These are phyloP conservation scores for Aspergillus olivimuriae DNA, from an alignment of 495 filamentous ascomycete species.

Conservation along the genomic window DNA sequence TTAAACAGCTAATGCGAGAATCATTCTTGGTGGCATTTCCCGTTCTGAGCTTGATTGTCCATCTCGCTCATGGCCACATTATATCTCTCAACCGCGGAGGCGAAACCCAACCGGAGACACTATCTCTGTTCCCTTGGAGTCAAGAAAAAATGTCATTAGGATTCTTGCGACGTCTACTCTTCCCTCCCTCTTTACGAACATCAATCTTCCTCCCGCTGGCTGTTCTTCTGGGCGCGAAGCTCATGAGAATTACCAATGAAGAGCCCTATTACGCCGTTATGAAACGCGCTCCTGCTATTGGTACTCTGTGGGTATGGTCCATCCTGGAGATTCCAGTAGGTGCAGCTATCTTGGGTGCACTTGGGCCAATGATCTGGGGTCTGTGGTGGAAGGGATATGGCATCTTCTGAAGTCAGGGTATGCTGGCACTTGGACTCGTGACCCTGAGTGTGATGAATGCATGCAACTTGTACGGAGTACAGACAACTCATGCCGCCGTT, in stretches of 20 bases:
- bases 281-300: slow-evolving; percentile 86
- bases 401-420: slow-evolving; percentile 23
- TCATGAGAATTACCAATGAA: slow-evolving; percentile 74
- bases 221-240: slow-evolving; percentile 64
- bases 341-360: slow-evolving; percentile 50
- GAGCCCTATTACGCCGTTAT: slow-evolving; percentile 80
- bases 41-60: slow-evolving; percentile 36
- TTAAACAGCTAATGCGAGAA: slow-evolving; percentile 46
- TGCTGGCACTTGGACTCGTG: too few relatives aligned
- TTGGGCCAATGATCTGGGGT: slow-evolving; percentile 55
- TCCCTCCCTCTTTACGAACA: slow-evolving; percentile 30
- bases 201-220: slow-evolving; percentile 42
- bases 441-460: too few relatives aligned
- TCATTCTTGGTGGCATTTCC: slow-evolving; percentile 33
- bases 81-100: slow-evolving; percentile 19
- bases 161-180: slow-evolving; percentile 27
- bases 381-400: slow-evolving; percentile 66
- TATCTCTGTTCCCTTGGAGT: slow-evolving; percentile 25
- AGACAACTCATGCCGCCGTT: too few relatives aligned
- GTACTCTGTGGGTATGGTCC: slow-evolving; percentile 90
- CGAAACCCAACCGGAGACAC: slow-evolving; percentile 1
- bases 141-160: slow-evolving; percentile 25
- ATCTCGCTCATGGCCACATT: slow-evolving; percentile 42
- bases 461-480: too few relatives aligned
- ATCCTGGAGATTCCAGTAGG: slow-evolving; percentile 78